Base-by-base conservation (phyloP, 2,329 filamentous ascomycete genomes). In the Scopulariopsis brevicaulis region DNA sequence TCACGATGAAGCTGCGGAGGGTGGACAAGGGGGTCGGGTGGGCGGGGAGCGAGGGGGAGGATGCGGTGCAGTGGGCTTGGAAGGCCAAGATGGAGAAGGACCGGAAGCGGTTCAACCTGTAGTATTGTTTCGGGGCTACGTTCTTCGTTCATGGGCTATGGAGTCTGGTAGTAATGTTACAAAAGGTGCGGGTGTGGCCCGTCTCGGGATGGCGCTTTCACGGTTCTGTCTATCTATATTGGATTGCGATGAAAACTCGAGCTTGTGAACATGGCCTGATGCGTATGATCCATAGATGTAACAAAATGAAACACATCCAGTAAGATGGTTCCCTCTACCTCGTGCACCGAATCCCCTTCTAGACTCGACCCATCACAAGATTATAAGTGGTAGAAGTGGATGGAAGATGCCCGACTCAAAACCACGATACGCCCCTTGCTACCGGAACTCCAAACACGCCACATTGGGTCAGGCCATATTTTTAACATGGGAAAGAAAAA, bases 51-150 rank as follows among this genome's bases (percentile, higher is more conserved):
- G 79, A 84, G 61, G 82, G 89, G 77, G 77, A 84, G 71, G 76
- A 86, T 71, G 90, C 90, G 43, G 82, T 90, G 64, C 89, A 96
- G 68, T 97, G 94, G 93, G 84, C 96, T 70, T 99, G 94, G 94
- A 95, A 96, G 75, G 87, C 89, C 12, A 85, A 85, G 69, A 95
- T 94, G 86, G 94, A 99, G 76, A 96, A 96, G 77, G 79, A 89
- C 68, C 81, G 94, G 66, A 97, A 93, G 64, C 86, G 90, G 69
- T 99, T 97, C 76, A 94, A 95, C 73, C 77, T 99, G 68, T 97
- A 79, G 62, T 10, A 18, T 53, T 52, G 50, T 11, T 52, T n/a
- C 43, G 7, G n/a, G 43, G 43, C n/a, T 20, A 20, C n/a, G n/a
- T n/a, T 22, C 43, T 48, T n/a, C 18, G 18, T 40, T 40, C 37